These are phyloP conservation scores for Paraconiothyrium brasiliense DNA, from an alignment of 2,329 filamentous ascomycete species.

Conservation along the genomic window DNA sequence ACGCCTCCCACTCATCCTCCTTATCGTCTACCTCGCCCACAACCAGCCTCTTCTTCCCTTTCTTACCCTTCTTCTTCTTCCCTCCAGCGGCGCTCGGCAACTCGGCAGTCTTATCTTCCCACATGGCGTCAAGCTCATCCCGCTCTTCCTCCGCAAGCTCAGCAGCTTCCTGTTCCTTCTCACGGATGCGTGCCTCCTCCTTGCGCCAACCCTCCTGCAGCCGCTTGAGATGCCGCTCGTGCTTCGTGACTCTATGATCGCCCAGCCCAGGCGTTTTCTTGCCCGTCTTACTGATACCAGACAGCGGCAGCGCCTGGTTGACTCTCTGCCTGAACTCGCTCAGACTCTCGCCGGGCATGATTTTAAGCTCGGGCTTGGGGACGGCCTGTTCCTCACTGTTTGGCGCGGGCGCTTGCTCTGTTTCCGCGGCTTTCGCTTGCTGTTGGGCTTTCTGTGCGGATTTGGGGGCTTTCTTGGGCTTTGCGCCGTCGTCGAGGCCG, in stretches of 20 bases:
- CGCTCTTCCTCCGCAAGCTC: constrained; percentile 72
- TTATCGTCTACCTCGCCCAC: constrained; percentile 62
- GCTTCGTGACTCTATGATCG: constrained; percentile 74
- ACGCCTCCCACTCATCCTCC: constrained; percentile 79
- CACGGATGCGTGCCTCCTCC: constrained; percentile 66
- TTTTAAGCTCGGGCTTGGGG: constrained; percentile 63
- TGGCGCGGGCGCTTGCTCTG: constrained; percentile 25
- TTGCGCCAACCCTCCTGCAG: constrained; percentile 68
- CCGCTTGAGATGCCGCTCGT: constrained; percentile 78
- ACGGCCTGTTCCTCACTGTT: constrained; percentile 33
- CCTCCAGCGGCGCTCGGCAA: constrained; percentile 64
- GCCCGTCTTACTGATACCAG: constrained; percentile 69
- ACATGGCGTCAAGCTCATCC: constrained; percentile 68
- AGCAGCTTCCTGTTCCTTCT: constrained; percentile 80
- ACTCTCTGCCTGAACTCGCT: constrained; percentile 85
- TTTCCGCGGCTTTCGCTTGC: constrained; percentile 20
- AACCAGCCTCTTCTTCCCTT: constrained; percentile 61
- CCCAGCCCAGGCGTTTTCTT: constrained; percentile 73
- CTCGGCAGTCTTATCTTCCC: constrained; percentile 70
- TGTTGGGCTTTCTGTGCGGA: constrained; percentile 13
- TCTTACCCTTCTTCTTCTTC: constrained; percentile 60
- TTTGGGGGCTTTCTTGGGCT: constrained; percentile 57
- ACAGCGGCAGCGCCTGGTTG: constrained; percentile 81
- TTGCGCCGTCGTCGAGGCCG: constrained; percentile 76
- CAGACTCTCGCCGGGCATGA: constrained; percentile 83